Percentiles rank a stretch among this genome's conserved stretches.
Conservation (phyloP, 495 filamentous ascomycete genomes). For the Xylaria longipes region DNA sequence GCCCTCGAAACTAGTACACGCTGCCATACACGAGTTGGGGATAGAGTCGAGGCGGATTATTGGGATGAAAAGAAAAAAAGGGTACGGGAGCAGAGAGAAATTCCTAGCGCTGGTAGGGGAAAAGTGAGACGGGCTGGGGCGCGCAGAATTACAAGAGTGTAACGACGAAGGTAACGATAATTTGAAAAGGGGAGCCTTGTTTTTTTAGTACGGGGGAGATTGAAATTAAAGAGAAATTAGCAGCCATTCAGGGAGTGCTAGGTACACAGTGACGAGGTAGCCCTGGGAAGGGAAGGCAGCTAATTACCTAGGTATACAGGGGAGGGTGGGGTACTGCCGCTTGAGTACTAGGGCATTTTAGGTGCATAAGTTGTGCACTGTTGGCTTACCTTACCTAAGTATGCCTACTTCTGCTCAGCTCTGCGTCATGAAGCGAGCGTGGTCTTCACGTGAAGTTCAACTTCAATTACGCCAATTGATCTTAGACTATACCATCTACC, state of each 20-base stretch:
- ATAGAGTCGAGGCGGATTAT: constrained; percentile 24
- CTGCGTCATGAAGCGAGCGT: neutral
- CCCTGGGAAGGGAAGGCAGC: constrained; percentile 14
- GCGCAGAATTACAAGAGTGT: constrained; percentile 41
- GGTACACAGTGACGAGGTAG: constrained; percentile 10
- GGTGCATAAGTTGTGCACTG: constrained; percentile 1
- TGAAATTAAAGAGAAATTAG: constrained; percentile 42
- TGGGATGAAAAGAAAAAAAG: constrained; percentile 33
- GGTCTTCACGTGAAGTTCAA: neutral
- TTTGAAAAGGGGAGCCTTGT: constrained; percentile 48
- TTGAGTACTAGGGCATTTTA: constrained; percentile 1
- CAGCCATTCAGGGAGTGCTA: constrained; percentile 40
- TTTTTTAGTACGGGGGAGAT: constrained; percentile 43
- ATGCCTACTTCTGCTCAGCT: constrained; percentile 3
- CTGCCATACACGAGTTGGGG: constrained; percentile 27
- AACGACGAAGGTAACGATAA: constrained; percentile 43
- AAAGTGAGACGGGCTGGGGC: constrained; percentile 37
- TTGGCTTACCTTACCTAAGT: neutral
- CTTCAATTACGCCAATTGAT: neutral
- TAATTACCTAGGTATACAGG: constrained; percentile 19
- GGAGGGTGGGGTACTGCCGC: constrained; percentile 9
- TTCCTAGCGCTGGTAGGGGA: constrained; percentile 38
- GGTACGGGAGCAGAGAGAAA: constrained; percentile 27
- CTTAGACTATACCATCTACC: neutral
- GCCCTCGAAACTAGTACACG: constrained; percentile 31